A percentile compares a stretch with the other conserved stretches of the same genome.
phyloP scores from a whole-genome alignment of 2,329 filamentous ascomycete species.

The Fusarium subtropicale region DNA sequence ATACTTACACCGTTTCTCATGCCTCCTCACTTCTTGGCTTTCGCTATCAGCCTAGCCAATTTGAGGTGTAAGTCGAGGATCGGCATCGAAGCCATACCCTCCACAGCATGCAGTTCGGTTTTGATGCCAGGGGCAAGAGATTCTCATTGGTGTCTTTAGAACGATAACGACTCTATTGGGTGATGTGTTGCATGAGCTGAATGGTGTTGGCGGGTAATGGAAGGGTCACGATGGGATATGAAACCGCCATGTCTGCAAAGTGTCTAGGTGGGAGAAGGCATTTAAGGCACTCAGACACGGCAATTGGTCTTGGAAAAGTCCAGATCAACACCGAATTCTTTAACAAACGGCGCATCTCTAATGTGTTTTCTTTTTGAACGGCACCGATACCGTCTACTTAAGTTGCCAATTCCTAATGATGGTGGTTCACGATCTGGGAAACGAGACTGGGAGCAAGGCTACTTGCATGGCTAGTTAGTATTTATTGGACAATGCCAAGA shows the following conservation, averaged over 20 bases:
- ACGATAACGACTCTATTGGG: constrained; percentile 12
- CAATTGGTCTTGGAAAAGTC: not conserved
- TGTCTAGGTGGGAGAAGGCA: not conserved
- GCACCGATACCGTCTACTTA: not conserved
- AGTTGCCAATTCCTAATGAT: not conserved
- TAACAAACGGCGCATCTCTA: not conserved
- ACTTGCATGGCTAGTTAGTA: not conserved
- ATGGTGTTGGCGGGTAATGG: constrained; percentile 17
- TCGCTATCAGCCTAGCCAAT: constrained; percentile 1
- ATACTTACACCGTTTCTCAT: constrained; percentile 10
- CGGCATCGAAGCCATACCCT: constrained; percentile 9
- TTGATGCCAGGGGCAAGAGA: constrained; percentile 26
- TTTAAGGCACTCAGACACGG: not conserved
- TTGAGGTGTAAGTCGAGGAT: constrained; percentile 11
- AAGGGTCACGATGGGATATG: constrained; percentile 28
- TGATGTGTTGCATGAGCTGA: constrained; percentile 39
- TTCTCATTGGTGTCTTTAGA: constrained; percentile 24
- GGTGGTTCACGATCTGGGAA: not conserved
- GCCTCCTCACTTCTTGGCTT: not conserved
- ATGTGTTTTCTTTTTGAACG: no score
- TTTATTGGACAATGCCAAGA: not conserved
- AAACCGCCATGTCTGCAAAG: constrained; percentile 34
- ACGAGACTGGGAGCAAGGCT: not conserved
- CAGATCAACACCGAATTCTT: accelerated
- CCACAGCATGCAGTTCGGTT: constrained; percentile 11